phyloP scores from a whole-genome alignment of 208 protist species.

The Acanthamoeba rhysodes region DNA sequence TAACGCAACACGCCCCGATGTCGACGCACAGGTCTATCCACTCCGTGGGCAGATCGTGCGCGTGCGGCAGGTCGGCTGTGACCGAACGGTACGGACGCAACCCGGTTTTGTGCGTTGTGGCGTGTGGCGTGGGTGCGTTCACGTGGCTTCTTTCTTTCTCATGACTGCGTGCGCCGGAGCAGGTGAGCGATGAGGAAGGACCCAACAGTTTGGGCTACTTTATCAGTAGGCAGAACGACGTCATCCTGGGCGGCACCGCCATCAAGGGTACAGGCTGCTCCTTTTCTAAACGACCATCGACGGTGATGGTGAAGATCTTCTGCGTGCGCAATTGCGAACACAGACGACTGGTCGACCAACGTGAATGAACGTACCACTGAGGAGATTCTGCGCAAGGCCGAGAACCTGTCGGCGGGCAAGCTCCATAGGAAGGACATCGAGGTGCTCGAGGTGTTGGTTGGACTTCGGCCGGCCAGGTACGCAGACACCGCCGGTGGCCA shows the following conservation, averaged over 20 bases:
- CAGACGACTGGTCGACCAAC: constrained; percentile 13
- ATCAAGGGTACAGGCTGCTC: no score
- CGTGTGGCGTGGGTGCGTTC: no score
- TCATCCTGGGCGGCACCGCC: constrained; percentile 43
- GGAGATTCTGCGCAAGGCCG: not conserved
- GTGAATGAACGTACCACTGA: not conserved
- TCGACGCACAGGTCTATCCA: not conserved
- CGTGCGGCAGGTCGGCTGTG: not conserved
- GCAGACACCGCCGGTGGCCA: no score
- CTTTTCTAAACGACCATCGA: no score
- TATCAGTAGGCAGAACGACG: constrained; percentile 13
- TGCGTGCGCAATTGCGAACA: not conserved
- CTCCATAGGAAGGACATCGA: not conserved
- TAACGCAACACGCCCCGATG: no score
- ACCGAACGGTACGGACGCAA: not conserved
- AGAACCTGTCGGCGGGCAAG: not conserved
- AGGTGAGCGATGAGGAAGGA: constrained; percentile 1
- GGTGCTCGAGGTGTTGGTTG: not conserved
- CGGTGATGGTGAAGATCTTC: no score
- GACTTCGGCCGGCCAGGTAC: constrained; percentile 5
- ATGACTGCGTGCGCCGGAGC: not conserved
- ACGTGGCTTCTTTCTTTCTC: not conserved
- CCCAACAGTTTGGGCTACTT: not conserved
- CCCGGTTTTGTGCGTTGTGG: not conserved
- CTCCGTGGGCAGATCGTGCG: not conserved